Percentiles rank a stretch among this genome's conserved stretches.
These are phyloP conservation scores for Chenopodium quinoa DNA, from an alignment of 148 eudicot species.

Conservation along the genomic window DNA sequence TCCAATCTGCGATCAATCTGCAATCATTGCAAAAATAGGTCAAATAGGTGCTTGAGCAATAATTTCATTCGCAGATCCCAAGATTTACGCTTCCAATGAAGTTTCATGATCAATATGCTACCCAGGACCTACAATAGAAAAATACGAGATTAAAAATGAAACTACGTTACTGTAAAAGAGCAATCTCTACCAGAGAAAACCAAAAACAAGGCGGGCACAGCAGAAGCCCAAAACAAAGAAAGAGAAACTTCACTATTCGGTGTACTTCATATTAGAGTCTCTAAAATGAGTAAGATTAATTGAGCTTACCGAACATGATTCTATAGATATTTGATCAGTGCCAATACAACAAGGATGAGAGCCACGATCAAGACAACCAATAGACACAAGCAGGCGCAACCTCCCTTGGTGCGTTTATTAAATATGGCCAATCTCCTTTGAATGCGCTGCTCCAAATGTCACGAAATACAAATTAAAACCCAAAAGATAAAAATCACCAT, in stretches of 20 bases:
- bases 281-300: not conserved
- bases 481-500: not conserved
- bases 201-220: not conserved
- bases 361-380: conserved; percentile 53
- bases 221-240: not conserved
- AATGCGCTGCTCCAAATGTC: conserved; percentile 60
- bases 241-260: not conserved
- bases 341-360: conserved; percentile 47
- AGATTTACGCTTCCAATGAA: conserved; percentile 21
- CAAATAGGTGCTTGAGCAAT: not conserved
- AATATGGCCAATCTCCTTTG: conserved; percentile 67
- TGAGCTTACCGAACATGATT: conserved; percentile 23
- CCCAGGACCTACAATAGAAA: conserved; percentile 11
- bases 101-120: conserved; percentile 1
- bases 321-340: conserved; percentile 71
- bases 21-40: not conserved
- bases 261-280: not conserved
- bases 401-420: conserved; percentile 80
- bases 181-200: not conserved
- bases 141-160: conserved; percentile 3
- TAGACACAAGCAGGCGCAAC: conserved; percentile 62
- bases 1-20: conserved; percentile 7
- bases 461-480: not conserved
- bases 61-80: conserved; percentile 15
- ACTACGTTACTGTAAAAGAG: not conserved